Evolutionary conservation across 176 grass and related monocot species (phyloP), one percentile per base, ranked within the genome.

Genomic region (Rhipidocladum racemiflorum): DNA sequence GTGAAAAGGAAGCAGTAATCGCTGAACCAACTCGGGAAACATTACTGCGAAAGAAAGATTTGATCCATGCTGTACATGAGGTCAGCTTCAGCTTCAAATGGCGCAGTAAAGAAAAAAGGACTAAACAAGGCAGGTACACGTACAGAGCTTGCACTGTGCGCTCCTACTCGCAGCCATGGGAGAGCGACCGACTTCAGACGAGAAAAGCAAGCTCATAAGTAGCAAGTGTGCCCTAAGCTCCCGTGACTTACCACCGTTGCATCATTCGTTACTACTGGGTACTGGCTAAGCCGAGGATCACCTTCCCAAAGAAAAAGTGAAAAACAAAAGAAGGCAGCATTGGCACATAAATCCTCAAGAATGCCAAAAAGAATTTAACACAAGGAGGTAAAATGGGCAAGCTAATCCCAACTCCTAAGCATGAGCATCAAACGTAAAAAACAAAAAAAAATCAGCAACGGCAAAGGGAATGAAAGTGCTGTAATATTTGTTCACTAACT

Each of bases 101-200:
- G 45, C 16, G 16, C 74, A 70, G 83, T 77, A 75, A 78, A 85
- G n/a, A 38, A 35, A 67, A 46, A 46, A 50, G 4, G 1, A 12
- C 20, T 10, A 44, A 39, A 56, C 20, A 36, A 48, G 59, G 45
- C 43, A 43, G 53, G 43, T 4, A 3, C 23, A 72, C 40, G 10
- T 17, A 28, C 61, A 18, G 28, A 54, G 49, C 39, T 16, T 68
- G 30, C 63, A 5, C 54, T 11, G 23, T 60, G 62, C 42, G 23
- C 39, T 61, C 54, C 51, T 51, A 48, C 18, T 27, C 32, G 55
- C 60, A 70, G 66, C 36, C 24, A 70, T 10, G 35, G 30, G 20
- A n/a, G n/a, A n/a, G n/a, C n/a, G n/a, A n/a, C n/a, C 2, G 38
- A 71, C 66, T 23, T 71, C 53, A 71, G 54, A 82, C 36, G 27